Percentiles rank a stretch among this genome's conserved stretches.
Conservation (phyloP, 2,329 filamentous ascomycete genomes). For the Penicillium verrucosum region DNA sequence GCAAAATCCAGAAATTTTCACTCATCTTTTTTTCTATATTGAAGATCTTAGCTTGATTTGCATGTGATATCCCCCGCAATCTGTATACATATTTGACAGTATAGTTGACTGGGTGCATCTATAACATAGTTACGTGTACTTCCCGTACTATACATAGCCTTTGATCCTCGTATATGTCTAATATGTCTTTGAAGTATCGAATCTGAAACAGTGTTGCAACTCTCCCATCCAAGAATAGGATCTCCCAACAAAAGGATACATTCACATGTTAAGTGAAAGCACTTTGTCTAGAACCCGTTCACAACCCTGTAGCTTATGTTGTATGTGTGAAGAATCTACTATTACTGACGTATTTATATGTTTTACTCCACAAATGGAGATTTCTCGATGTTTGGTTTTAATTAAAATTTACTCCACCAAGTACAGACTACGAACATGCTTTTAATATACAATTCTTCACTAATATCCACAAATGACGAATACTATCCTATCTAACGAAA, state of each 20-base stretch:
- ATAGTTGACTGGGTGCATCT: neutral
- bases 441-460: neutral
- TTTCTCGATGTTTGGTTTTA: neutral
- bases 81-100: neutral
- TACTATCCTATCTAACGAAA: neutral
- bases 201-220: neutral
- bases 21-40: neutral
- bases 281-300: neutral
- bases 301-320: neutral
- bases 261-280: neutral
- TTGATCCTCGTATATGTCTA: neutral
- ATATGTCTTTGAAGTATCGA: neutral
- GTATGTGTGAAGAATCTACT: neutral
- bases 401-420: neutral
- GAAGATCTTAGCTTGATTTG: neutral
- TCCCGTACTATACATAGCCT: neutral
- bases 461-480: neutral
- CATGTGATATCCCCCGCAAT: constrained; percentile 5
- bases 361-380: neutral
- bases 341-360: neutral
- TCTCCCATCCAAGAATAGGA: neutral
- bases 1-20: constrained; percentile 15
- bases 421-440: neutral
- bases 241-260: neutral
- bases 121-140: too few species aligned